These are phyloP conservation scores for Gracilaria vermiculophylla DNA, from an alignment of 23 red algal species.

Conservation along the genomic window DNA sequence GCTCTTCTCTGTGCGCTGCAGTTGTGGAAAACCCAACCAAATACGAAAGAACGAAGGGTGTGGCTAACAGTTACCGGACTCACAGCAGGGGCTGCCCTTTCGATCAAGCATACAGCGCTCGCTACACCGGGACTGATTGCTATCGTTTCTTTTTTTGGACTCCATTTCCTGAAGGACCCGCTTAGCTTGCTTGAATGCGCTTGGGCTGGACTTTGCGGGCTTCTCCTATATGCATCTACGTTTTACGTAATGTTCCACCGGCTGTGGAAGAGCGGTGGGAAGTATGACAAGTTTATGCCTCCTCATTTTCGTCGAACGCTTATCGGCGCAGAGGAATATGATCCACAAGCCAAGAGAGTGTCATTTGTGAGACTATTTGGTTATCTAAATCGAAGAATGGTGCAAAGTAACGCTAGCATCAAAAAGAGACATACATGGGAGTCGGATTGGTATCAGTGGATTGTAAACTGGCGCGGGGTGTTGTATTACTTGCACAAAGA, in stretches of 20 bases:
- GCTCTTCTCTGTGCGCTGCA: slow-evolving; percentile 63
- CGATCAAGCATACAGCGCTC: slow-evolving; percentile 92
- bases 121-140: slow-evolving; percentile 82
- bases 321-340: slow-evolving; percentile 69
- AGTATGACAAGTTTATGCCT: slow-evolving; percentile 73
- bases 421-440: slow-evolving; percentile 86
- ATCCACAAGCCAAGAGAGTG: slow-evolving; percentile 45
- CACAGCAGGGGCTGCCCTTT: slow-evolving; percentile 66
- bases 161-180: slow-evolving; percentile 45
- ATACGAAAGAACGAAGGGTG: slow-evolving; percentile 25
- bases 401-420: slow-evolving; percentile 81
- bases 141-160: slow-evolving; percentile 82
- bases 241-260: slow-evolving; percentile 70
- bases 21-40: slow-evolving; percentile 68
- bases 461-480: slow-evolving; percentile 82
- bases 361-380: slow-evolving; percentile 74
- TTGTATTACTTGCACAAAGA: slow-evolving; percentile 78
- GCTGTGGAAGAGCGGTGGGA: slow-evolving; percentile 50
- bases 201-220: slow-evolving; percentile 48
- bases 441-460: slow-evolving; percentile 93
- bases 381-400: slow-evolving; percentile 88
- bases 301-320: slow-evolving; percentile 69
- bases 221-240: slow-evolving; percentile 52
- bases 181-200: slow-evolving; percentile 68
- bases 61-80: slow-evolving; percentile 68